A percentile compares a stretch with the other conserved stretches of the same genome.
phyloP scores from a whole-genome alignment of 2,329 filamentous ascomycete species.

The Diplodia seriata region DNA sequence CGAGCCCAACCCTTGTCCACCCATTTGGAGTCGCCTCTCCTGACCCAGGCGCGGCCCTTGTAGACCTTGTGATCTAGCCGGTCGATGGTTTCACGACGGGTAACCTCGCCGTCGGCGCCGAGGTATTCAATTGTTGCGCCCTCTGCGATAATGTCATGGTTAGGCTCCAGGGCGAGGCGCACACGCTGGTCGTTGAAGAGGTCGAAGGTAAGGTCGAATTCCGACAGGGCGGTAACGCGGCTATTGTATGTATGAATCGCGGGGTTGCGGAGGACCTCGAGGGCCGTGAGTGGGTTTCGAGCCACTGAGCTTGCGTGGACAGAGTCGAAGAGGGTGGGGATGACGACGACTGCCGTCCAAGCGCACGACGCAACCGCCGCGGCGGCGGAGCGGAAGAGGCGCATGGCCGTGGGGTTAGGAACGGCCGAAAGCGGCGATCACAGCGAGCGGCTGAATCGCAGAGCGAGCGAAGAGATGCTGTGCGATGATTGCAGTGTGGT shows the following conservation, averaged over 20 bases:
- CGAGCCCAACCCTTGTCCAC: slow-evolving; percentile 85
- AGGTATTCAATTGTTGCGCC: slow-evolving; percentile 77
- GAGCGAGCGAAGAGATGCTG: slow-evolving; percentile 6
- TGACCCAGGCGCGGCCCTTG: slow-evolving; percentile 78
- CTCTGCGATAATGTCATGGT: slow-evolving; percentile 84
- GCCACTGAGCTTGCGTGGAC: slow-evolving; percentile 43
- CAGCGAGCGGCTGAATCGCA: slow-evolving; percentile 19
- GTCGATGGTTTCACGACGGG: slow-evolving; percentile 70
- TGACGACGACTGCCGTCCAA: slow-evolving; percentile 38
- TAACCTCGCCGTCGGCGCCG: slow-evolving; percentile 72
- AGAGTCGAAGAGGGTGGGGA: slow-evolving; percentile 34
- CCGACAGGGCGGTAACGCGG: slow-evolving; percentile 78
- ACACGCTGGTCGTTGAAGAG: slow-evolving; percentile 68
- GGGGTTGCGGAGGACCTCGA: slow-evolving; percentile 76
- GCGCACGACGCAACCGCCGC: slow-evolving; percentile 33
- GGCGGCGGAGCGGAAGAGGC: slow-evolving; percentile 39
- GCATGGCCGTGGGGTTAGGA: slow-evolving; percentile 37
- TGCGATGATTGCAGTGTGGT: not conserved
- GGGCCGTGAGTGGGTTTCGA: slow-evolving; percentile 77
- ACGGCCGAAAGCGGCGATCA: slow-evolving; percentile 19
- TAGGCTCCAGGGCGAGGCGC: slow-evolving; percentile 83
- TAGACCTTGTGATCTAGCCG: slow-evolving; percentile 81
- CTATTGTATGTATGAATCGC: slow-evolving; percentile 79
- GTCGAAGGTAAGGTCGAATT: slow-evolving; percentile 84
- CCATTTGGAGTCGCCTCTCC: slow-evolving; percentile 66